Evolutionary conservation across 2,329 filamentous ascomycete genomes (phyloP), one percentile per base, ranked within the genome.

Genomic region (Talaromyces pinophilus): DNA sequence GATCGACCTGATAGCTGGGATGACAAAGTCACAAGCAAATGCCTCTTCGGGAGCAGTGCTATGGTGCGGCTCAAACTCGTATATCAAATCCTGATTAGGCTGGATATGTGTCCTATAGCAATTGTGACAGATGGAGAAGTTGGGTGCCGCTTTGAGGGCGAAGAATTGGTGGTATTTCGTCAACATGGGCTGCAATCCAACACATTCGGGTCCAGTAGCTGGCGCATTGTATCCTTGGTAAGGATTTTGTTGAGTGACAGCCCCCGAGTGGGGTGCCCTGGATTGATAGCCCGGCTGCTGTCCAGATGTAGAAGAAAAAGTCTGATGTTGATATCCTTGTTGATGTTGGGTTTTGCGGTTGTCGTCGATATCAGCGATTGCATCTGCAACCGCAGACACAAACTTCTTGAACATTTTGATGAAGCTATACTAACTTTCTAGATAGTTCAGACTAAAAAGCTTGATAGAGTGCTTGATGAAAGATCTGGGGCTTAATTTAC

Each of bases 301-400:
- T 5, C 28, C 28, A 2, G 25, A 3, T 30, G 22, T 10, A n/a
- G 48, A n/a, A 8, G 15, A n/a, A 10, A 52, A 52, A 3, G 7
- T 11, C 7, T 35, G 52, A 38, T 38, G 10, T 7, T 38, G 52
- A 15, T n/a, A 5, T 19, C 30, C 52, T 4, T 57, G 52, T 35
- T n/a, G 52, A 15, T 22, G 4, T 22, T 57, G 30, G 33, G n/a
- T 19, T 4, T 35, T 57, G 7, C n/a, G 52, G 10, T 15, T 57
- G n/a, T 35, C 52, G 5, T 57, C 33, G 4, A 57, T 35, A 22
- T 57, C 52, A 35, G 52, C 52, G 25, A 57, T 57, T 19, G 33
- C 52, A 57, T 57, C 52, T 13, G 52, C 52, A 57, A 57, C 52
- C 30, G 52, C 52, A 38, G 52, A 57, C 3, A 35, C 52, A 35